A percentile compares a stretch with the other conserved stretches of the same genome.
These are phyloP conservation scores for Oryza australiensis DNA, from an alignment of 176 grass and related monocot genomes.

Conservation along the genomic window DNA sequence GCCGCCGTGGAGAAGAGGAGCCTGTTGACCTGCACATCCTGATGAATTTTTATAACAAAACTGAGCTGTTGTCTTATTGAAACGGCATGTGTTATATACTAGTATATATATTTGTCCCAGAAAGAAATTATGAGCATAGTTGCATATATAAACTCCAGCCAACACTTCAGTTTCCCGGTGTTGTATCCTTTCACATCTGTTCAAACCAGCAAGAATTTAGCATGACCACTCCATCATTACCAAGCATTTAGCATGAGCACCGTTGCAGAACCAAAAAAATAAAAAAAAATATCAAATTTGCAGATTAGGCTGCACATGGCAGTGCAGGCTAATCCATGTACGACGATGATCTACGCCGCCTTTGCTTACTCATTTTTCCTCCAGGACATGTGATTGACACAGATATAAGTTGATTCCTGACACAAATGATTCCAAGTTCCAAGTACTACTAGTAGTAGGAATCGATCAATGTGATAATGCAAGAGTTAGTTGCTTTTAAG, in stretches of 20 bases:
- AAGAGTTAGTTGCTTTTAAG: conserved; percentile 32
- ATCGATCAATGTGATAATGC: not conserved
- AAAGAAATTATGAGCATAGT: not conserved
- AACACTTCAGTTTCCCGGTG: not conserved
- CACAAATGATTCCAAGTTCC: not conserved
- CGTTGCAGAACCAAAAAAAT: not conserved
- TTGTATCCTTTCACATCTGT: conserved; percentile 37
- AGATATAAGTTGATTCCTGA: not conserved
- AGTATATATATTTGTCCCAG: not conserved
- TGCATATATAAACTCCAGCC: not conserved
- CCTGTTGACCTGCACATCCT: not conserved
- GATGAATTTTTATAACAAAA: not conserved
- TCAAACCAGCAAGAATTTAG: conserved; percentile 13
- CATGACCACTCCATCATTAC: no score
- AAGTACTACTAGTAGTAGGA: not conserved
- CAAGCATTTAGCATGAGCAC: not conserved
- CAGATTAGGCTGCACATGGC: conserved; percentile 22
- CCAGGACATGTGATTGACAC: not conserved
- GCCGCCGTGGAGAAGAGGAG: no score
- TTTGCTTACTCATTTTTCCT: not conserved
- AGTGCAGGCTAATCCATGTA: not conserved
- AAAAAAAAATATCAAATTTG: not conserved
- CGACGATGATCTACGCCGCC: not conserved
- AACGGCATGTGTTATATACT: not conserved
- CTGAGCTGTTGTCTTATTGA: not conserved